Evolutionary conservation across 768 basidiomycete species (phyloP).

Genomic region (Rhodotorula kratochvilovae): DNA sequence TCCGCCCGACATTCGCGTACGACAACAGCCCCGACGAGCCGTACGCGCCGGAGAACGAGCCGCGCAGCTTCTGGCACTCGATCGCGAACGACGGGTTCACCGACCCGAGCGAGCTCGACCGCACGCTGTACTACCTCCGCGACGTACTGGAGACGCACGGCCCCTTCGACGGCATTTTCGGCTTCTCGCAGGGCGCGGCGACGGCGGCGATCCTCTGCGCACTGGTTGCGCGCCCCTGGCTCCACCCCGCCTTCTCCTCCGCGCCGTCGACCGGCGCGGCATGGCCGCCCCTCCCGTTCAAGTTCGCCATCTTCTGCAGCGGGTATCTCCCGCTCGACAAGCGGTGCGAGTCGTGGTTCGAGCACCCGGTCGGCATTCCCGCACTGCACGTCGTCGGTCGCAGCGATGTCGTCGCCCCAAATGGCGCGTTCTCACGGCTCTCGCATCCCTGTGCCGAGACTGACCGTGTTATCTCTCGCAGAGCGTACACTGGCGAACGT

Average conservation of each 20-base stretch:
- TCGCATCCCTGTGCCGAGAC: neutral
- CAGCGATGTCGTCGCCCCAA: neutral
- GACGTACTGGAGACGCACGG: neutral
- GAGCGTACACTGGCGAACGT: neutral
- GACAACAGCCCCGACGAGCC: neutral
- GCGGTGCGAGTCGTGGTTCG: neutral
- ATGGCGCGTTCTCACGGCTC: neutral
- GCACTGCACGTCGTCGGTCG: neutral
- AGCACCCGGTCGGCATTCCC: neutral
- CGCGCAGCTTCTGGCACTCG: neutral
- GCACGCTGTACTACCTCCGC: neutral
- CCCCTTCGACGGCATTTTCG: constrained; percentile 15
- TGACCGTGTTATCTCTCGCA: neutral
- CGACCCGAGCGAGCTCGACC: neutral
- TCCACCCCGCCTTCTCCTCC: constrained; percentile 1
- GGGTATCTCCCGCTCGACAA: neutral
- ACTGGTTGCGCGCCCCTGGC: neutral
- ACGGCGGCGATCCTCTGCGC: neutral
- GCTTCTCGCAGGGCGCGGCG: constrained; percentile 1
- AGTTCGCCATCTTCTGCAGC: neutral
- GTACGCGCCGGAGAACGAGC: neutral
- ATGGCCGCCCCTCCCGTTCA: constrained; percentile 9
- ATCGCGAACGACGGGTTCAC: neutral
- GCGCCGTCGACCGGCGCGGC: neutral
- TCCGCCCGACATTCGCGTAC: neutral